These are phyloP conservation scores for Dactylellina haptotyla DNA, from an alignment of 2,329 filamentous ascomycete genomes.

Conservation along the genomic window DNA sequence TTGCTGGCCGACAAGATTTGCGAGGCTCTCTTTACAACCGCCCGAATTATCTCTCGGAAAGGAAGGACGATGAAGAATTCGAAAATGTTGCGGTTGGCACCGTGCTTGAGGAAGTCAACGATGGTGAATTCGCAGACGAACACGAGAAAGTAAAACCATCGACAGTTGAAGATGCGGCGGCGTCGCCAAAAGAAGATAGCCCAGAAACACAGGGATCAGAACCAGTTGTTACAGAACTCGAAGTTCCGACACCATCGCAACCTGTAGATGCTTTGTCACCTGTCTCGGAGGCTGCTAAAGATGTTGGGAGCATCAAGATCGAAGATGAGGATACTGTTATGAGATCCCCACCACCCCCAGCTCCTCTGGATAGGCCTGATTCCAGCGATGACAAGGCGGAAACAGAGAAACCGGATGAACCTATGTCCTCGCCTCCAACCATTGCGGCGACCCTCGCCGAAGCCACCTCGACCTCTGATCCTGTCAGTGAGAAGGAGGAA, in stretches of 20 bases:
- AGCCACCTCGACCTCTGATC: constrained; percentile 45
- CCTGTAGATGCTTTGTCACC: constrained; percentile 41
- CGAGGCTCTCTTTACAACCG: constrained; percentile 36
- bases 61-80: constrained; percentile 83
- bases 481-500: constrained; percentile 52
- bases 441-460: constrained; percentile 40
- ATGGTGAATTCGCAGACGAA: constrained; percentile 65
- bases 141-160: constrained; percentile 53
- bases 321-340: constrained; percentile 53
- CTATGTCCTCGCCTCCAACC: constrained; percentile 44
- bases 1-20: constrained; percentile 45
- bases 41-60: constrained; percentile 37
- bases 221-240: constrained; percentile 44
- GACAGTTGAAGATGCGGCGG: constrained; percentile 50
- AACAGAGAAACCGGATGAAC: constrained; percentile 37
- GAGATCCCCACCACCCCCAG: constrained; percentile 43
- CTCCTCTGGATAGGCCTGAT: constrained; percentile 36
- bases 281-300: constrained; percentile 30
- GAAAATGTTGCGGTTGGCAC: constrained; percentile 81
- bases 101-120: constrained; percentile 75
- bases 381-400: constrained; percentile 26
- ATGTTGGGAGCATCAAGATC: constrained; percentile 46
- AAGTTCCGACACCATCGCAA: constrained; percentile 43
- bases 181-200: constrained; percentile 34
- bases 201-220: constrained; percentile 28